A percentile compares a stretch with the other conserved stretches of the same genome.
Conservation (phyloP, 2,329 filamentous ascomycete species). For the Aspergillus chevalieri region DNA sequence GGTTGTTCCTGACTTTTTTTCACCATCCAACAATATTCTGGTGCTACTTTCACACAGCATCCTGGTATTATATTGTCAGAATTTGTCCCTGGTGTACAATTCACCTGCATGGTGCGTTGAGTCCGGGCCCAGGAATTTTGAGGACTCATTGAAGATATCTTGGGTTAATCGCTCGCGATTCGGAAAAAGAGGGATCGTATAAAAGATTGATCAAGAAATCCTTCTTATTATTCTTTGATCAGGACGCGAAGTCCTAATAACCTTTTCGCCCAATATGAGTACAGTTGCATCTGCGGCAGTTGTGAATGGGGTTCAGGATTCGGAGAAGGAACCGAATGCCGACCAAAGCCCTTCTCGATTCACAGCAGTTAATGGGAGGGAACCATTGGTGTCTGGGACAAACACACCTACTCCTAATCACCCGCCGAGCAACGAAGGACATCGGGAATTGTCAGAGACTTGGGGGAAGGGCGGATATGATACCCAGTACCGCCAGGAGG, state of each 20-base stretch:
- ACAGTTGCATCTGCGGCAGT: constrained; percentile 29
- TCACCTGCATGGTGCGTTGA: no score
- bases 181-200: no score
- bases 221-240: neutral
- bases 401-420: constrained; percentile 8
- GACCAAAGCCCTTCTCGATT: constrained; percentile 41
- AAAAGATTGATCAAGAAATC: neutral
- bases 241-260: neutral
- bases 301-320: constrained; percentile 27
- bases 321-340: constrained; percentile 29
- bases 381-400: constrained; percentile 14
- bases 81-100: no score
- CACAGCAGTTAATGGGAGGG: constrained; percentile 42
- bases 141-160: no score
- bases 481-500: constrained; percentile 21
- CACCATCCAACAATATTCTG: no score
- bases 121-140: no score
- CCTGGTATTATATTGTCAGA: no score
- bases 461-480: constrained; percentile 15
- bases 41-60: no score
- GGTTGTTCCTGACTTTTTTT: no score
- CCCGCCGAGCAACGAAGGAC: constrained; percentile 15
- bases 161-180: neutral
- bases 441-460: constrained; percentile 12
- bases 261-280: constrained; percentile 20